Evolutionary conservation across 306 rosid genomes (phyloP).

Genomic region (Dryas drummondii): DNA sequence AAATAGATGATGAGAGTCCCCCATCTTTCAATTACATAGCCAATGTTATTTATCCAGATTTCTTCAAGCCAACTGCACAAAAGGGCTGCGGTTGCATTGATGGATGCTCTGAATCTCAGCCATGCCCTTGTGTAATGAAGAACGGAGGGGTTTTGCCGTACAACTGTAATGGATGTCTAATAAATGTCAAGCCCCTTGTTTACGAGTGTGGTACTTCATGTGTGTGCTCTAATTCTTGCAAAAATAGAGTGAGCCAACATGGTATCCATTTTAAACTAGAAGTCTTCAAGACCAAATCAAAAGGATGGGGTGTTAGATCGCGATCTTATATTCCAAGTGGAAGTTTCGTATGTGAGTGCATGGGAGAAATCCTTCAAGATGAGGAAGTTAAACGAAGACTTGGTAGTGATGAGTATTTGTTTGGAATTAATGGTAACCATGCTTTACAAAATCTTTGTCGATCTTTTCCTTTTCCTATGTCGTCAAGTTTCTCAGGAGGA

Average conservation of each 20-base stretch:
- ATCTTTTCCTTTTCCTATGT: no score
- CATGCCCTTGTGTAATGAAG: conserved; percentile 33
- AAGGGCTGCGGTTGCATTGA: conserved; percentile 26
- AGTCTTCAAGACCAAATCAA: conserved; percentile 26
- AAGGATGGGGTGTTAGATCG: conserved; percentile 53
- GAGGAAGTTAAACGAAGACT: no score
- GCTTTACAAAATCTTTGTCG: no score
- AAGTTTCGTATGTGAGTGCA: conserved; percentile 44
- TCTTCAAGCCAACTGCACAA: neutral
- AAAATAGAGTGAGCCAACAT: conserved; percentile 27
- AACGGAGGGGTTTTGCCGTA: conserved; percentile 31
- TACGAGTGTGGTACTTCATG: conserved; percentile 42
- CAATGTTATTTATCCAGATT: conserved; percentile 2
- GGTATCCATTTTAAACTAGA: conserved; percentile 37
- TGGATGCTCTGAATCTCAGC: conserved; percentile 11
- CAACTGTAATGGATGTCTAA: neutral
- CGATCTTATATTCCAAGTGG: conserved; percentile 37
- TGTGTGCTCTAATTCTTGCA: conserved; percentile 36
- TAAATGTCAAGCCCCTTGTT: conserved; percentile 6
- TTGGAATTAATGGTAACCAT: no score
- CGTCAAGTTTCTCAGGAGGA: neutral
- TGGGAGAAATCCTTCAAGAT: conserved; percentile 30
- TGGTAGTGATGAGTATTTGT: no score
- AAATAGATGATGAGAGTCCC: neutral
- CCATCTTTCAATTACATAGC: conserved; percentile 24